Percentiles rank a stretch among this genome's conserved stretches.
Evolutionary conservation across 441 rosid genomes (phyloP).

Genomic region (Arabidopsis lyrata): DNA sequence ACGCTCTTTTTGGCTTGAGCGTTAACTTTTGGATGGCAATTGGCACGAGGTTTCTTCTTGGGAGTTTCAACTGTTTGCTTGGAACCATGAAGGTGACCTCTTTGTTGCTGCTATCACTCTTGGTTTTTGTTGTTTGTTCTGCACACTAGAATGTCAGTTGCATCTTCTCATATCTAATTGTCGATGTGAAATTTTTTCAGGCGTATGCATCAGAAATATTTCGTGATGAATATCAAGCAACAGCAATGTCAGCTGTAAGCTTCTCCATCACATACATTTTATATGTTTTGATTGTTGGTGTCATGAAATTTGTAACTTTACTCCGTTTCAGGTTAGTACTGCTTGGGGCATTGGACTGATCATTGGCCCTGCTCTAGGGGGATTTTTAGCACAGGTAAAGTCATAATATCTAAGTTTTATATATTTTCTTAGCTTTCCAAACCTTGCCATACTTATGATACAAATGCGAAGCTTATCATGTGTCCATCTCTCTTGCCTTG

Average conservation of each 20-base stretch:
- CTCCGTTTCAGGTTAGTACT: slow-evolving; percentile 69
- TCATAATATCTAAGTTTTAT: slow-evolving; percentile 10
- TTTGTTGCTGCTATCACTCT: background rate
- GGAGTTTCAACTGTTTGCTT: slow-evolving; percentile 78
- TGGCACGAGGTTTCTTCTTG: slow-evolving; percentile 75
- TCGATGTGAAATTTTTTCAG: slow-evolving; percentile 47
- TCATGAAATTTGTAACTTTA: background rate
- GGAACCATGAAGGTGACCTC: slow-evolving; percentile 83
- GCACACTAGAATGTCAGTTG: background rate
- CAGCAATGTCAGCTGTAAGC: slow-evolving; percentile 82
- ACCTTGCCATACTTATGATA: background rate
- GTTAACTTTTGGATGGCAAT: slow-evolving; percentile 89
- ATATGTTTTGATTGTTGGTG: slow-evolving; percentile 4
- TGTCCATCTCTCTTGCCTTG: background rate
- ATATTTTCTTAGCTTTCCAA: background rate
- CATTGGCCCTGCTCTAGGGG: slow-evolving; percentile 95
- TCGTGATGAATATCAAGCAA: slow-evolving; percentile 75
- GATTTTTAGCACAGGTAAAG: slow-evolving; percentile 82
- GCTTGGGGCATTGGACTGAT: slow-evolving; percentile 93
- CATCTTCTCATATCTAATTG: background rate
- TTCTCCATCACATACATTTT: background rate
- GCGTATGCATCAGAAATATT: slow-evolving; percentile 87
- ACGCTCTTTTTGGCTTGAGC: slow-evolving; percentile 88
- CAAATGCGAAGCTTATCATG: slow-evolving; percentile 14
- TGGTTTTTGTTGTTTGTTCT: background rate